A percentile compares a stretch with the other conserved stretches of the same genome.
Evolutionary conservation across 495 filamentous ascomycete genomes (phyloP).

Genomic region (Lepidopterella palustris): DNA sequence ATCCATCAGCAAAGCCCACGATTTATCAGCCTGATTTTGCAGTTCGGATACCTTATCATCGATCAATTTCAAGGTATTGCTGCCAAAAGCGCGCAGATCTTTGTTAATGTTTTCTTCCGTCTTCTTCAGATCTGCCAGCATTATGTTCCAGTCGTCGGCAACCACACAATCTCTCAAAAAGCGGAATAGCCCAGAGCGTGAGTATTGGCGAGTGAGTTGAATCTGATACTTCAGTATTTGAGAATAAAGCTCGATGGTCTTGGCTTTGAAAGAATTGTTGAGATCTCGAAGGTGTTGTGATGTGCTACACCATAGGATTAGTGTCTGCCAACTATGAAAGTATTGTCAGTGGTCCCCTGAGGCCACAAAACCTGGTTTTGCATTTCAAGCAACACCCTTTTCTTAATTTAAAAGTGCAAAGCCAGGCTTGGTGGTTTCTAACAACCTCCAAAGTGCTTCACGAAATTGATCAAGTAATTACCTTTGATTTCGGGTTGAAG

Average conservation of each 20-base stretch:
- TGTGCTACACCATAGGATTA: not conserved
- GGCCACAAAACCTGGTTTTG: no score
- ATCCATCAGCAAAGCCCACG: not conserved
- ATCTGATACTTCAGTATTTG: conserved; percentile 1
- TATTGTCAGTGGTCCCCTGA: no score
- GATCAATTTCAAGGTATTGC: not conserved
- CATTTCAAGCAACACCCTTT: no score
- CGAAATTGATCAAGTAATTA: no score
- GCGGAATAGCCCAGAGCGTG: not conserved
- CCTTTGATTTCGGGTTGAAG: not conserved
- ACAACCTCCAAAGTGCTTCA: no score
- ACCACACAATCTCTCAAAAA: not conserved
- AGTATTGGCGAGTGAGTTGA: not conserved
- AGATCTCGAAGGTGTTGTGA: not conserved
- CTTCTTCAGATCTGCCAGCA: not conserved
- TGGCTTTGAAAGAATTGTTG: not conserved
- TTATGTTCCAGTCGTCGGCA: not conserved
- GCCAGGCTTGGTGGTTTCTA: not conserved
- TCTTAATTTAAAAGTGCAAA: not conserved
- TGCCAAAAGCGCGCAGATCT: not conserved
- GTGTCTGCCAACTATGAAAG: not conserved
- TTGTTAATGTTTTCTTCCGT: not conserved
- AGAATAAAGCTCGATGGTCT: conserved; percentile 1
- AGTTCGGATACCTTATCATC: not conserved
- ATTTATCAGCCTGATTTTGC: not conserved